Evolutionary conservation across 768 basidiomycete species (phyloP), one percentile per base, ranked within the genome.

Genomic region (Lactarius indigo): DNA sequence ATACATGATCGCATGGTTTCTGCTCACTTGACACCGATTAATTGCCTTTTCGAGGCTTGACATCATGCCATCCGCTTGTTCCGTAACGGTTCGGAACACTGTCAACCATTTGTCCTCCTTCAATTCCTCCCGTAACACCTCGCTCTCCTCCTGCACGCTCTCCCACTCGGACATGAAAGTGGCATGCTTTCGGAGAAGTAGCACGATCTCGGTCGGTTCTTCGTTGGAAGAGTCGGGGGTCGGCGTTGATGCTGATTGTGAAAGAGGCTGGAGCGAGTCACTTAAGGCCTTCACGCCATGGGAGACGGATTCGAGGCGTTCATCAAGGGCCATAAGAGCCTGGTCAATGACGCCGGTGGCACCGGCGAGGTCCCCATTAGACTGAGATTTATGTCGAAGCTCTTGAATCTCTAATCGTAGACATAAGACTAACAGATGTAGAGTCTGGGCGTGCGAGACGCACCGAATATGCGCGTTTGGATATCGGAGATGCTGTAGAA

Each of bases 51-150:
- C 93, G 71, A 99, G 78, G 73, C 92, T 92, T 33, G 86, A 86
- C 94, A 98, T 96, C 96, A 98, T 97, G 30, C 93, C 94, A 75
- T 95, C 93, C 52, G 96, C 96, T 76, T 98, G 96, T 73, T 95
- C 90, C 52, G 93, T 88, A 64, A 94, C 92, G 6, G 92, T 96
- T 70, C 95, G 85, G 78, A 98, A 98, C 26, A 98, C 92, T 13
- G 90, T 91, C 72, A 98, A 82, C 93, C 94, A 97, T 72, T 96
- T 96, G 78, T 98, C 96, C 77, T 98, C 96, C 78, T 92, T 95
- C 69, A 98, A 81, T 77, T 99, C 97, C 73, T 96, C 94, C 69
- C 89, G 82, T 65, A 98, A 78, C 31, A 89, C 86, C 54, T 91
- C 88, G 63, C 89, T 90, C 72, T 94, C 91, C 63, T 85, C 85